Evolutionary conservation across 306 rosid genomes (phyloP).

Genomic region (Gillenia trifoliata): DNA sequence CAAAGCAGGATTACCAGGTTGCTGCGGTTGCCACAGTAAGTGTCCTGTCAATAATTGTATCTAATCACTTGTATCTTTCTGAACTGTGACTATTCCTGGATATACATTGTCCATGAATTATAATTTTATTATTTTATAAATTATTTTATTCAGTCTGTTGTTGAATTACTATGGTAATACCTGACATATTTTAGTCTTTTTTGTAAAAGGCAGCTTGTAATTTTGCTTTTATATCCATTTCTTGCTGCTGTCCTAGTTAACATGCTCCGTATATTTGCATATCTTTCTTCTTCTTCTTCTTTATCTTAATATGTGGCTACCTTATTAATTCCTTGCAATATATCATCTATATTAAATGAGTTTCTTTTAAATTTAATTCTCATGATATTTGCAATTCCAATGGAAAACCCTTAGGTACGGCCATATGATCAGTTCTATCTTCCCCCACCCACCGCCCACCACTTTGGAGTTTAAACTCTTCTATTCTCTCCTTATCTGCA

Average conservation of each 20-base stretch:
- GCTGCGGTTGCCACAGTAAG: conserved; percentile 66
- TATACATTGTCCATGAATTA: background rate
- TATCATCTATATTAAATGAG: background rate
- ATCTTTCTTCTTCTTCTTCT: background rate
- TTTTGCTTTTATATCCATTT: background rate
- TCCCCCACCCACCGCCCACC: background rate
- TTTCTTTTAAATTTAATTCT: background rate
- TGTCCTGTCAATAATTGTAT: conserved; percentile 6
- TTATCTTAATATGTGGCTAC: background rate
- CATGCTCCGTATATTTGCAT: background rate
- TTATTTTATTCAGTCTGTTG: background rate
- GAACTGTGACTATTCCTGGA: background rate
- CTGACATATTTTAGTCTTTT: background rate
- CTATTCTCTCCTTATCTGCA: background rate
- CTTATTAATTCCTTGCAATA: background rate
- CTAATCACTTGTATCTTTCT: background rate
- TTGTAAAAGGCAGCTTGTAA: background rate
- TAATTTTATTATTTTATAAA: background rate
- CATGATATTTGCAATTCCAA: background rate
- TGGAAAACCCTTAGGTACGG: background rate
- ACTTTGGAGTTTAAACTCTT: background rate
- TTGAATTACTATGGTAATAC: background rate
- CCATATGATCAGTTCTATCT: background rate
- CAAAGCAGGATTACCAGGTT: conserved; percentile 75
- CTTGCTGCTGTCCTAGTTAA: background rate